Base-by-base conservation (phyloP, 257 asterid genomes). In the Linaria vulgaris region DNA sequence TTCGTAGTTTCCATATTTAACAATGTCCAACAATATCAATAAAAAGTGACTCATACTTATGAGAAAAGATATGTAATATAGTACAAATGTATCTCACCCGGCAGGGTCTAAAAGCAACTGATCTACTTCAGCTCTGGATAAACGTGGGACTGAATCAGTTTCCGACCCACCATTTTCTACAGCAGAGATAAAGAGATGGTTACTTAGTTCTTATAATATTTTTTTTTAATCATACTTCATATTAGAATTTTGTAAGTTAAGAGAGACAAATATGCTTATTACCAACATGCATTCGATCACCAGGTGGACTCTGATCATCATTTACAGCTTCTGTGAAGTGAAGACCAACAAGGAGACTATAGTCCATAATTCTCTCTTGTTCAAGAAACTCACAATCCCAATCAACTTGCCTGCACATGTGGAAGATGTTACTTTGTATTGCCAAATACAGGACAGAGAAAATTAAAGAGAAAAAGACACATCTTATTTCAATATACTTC, bases 361-460 rank as follows among this genome's bases (percentile, higher is more conserved):
- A 88, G 27, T 88, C 96, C 94, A 88, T 88, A 46, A 85, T 84
- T 63, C 88, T 77, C 71, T 83, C 94, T 52, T 78, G 88, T 76
- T 88, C 96, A 69, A 88, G 84, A 60, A 88, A 64, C 74, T 85
- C 94, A 22, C 91, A 83, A 63, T 88, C 96, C 64, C 74, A 74
- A 56, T 85, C 96, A 6, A 85, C 82, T 85, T 88, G 94, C 76
- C 96, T 88, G 82, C 59, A 76, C 14, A 30, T 6, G 9, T 16
- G 27, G 46, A 44, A 49, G 1, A 49, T 23, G 7, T 5, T 15
- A 19, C 20, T 30, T 30, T 38, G 11, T 25, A 12, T 14, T 1
- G 30, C 13, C 5, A 8, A 47, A 13, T 16, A 23, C 5, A 12
- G 14, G 43, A 13, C 19, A 44, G 9, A 43, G 13, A 17, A 9